phyloP scores from a whole-genome alignment of 805 yeast species.

The Candida schatavii region DNA sequence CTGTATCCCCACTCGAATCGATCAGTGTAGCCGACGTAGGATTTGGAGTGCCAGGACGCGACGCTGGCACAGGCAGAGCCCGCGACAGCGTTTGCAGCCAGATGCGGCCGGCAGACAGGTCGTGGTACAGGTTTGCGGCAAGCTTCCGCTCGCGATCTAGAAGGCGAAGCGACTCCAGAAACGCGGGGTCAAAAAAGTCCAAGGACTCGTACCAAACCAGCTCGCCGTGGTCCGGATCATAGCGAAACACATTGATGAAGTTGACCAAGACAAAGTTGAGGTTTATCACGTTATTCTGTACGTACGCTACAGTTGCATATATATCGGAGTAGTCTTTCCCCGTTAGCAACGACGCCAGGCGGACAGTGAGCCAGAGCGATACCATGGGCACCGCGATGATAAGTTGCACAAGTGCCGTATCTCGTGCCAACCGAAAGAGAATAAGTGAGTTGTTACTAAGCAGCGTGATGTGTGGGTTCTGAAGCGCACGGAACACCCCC shows the following conservation, averaged over 20 bases:
- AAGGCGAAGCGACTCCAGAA: background rate
- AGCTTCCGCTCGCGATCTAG: background rate
- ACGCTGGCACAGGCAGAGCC: too few species aligned
- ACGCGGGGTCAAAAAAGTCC: constrained; percentile 3
- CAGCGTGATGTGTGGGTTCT: constrained; percentile 37
- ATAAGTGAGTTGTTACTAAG: background rate
- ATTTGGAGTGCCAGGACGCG: too few species aligned
- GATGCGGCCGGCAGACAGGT: too few species aligned
- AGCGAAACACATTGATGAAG: constrained; percentile 16
- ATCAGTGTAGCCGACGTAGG: background rate
- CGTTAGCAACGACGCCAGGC: background rate
- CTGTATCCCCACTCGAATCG: background rate
- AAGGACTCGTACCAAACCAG: constrained; percentile 16
- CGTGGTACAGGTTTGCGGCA: too few species aligned
- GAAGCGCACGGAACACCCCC: constrained; percentile 46
- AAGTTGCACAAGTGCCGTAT: background rate
- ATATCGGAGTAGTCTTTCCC: background rate
- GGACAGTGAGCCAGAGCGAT: background rate
- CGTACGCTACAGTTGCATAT: background rate
- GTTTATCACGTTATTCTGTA: background rate
- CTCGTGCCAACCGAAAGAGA: background rate
- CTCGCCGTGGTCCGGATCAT: constrained; percentile 13
- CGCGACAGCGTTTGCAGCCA: too few species aligned
- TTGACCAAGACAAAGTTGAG: constrained; percentile 7
- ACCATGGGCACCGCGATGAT: background rate